These are phyloP conservation scores for Omphalotus olearius DNA, from an alignment of 1,284 basidiomycete genomes.

Conservation along the genomic window DNA sequence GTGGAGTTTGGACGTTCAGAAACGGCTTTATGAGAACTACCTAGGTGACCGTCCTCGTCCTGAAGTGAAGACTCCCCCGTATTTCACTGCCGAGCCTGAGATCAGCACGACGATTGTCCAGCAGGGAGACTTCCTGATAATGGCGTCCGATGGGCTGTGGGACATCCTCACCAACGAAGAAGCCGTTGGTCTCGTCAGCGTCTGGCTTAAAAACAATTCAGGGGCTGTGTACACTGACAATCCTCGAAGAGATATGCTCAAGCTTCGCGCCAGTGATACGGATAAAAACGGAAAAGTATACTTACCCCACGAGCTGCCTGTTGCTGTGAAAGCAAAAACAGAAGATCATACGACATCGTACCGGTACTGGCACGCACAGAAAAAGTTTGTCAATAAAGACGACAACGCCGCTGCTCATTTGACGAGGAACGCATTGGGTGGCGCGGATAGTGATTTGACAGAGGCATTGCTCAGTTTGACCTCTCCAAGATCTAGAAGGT, in stretches of 20 bases:
- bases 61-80: conserved; percentile 24
- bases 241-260: conserved; percentile 6
- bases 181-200: conserved; percentile 51
- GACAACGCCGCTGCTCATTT: conserved; percentile 51
- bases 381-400: conserved; percentile 41
- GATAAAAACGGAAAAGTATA: conserved; percentile 12
- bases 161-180: conserved; percentile 55
- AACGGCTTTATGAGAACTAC: conserved; percentile 22
- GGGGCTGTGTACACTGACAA: conserved; percentile 9
- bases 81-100: conserved; percentile 52
- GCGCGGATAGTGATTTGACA: conserved; percentile 46
- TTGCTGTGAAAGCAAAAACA: conserved; percentile 12
- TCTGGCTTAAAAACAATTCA: conserved; percentile 35
- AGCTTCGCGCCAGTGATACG: conserved; percentile 6
- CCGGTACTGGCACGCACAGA: conserved; percentile 35
- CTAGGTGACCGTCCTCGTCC: conserved; percentile 21
- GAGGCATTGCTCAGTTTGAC: conserved; percentile 41
- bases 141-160: conserved; percentile 57
- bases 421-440: conserved; percentile 57
- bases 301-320: conserved; percentile 20
- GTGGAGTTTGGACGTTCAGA: conserved; percentile 28
- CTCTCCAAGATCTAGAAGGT: conserved; percentile 31
- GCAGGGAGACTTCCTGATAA: conserved; percentile 50
- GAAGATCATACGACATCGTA: conserved; percentile 31
- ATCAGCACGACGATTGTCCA: conserved; percentile 38